A percentile compares a stretch with the other conserved stretches of the same genome.
phyloP scores from a whole-genome alignment of 2,329 filamentous ascomycete genomes.

The Clathrospora elynae region DNA sequence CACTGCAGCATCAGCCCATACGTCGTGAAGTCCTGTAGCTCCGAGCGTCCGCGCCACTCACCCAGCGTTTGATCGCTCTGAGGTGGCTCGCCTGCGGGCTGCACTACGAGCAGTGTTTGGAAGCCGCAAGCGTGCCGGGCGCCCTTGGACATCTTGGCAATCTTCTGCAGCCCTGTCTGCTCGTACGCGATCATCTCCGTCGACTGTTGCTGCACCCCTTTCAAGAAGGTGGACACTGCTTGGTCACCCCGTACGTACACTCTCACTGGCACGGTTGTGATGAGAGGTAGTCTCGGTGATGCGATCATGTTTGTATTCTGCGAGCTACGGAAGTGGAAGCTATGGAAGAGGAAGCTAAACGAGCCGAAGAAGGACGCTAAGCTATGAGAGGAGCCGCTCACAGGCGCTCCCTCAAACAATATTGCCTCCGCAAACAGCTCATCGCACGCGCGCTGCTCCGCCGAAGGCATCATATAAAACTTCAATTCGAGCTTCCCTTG shows the following conservation, averaged over 20 bases:
- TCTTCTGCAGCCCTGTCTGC: conserved; percentile 41
- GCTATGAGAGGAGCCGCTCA: no score
- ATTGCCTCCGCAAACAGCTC: no score
- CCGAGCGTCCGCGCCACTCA: conserved; percentile 6
- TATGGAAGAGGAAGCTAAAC: no score
- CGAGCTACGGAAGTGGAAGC: no score
- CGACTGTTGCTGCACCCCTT: conserved; percentile 19
- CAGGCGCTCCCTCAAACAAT: no score
- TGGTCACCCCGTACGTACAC: conserved; percentile 26
- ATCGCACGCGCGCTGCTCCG: no score
- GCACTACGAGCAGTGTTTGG: conserved; percentile 59
- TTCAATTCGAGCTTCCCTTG: no score
- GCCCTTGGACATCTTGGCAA: conserved; percentile 6
- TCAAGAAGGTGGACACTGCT: conserved; percentile 10
- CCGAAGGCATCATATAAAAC: no score
- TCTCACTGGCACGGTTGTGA: conserved; percentile 48
- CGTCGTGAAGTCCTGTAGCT: conserved; percentile 13
- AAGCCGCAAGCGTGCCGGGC: conserved; percentile 45
- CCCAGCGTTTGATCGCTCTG: conserved; percentile 1
- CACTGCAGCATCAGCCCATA: conserved; percentile 21
- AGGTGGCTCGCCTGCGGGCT: conserved; percentile 30
- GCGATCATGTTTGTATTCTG: no score
- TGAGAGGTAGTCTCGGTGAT: no score
- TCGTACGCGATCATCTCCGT: conserved; percentile 34
- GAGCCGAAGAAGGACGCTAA: no score